phyloP scores from a whole-genome alignment of 1,284 basidiomycete genomes.

The Xerocomus minutiporus region DNA sequence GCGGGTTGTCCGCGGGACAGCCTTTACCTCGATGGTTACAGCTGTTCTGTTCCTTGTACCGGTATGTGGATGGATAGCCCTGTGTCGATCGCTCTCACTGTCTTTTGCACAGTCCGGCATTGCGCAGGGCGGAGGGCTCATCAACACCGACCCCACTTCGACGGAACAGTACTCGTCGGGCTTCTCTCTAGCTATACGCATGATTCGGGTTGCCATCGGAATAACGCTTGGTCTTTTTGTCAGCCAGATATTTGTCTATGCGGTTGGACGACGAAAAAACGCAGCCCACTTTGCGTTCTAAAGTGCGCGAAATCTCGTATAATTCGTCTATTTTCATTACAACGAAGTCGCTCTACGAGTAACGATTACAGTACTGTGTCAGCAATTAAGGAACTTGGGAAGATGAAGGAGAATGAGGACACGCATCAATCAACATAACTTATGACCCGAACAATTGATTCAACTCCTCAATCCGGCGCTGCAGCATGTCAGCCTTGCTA shows the following conservation, averaged over 20 bases:
- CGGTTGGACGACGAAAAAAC: constrained; percentile 69
- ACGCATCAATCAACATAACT: constrained; percentile 22
- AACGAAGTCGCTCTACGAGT: constrained; percentile 28
- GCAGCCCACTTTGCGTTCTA: constrained; percentile 75
- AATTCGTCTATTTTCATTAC: constrained; percentile 28
- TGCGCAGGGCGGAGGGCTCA: constrained; percentile 78
- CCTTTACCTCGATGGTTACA: constrained; percentile 87
- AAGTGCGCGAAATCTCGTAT: constrained; percentile 10
- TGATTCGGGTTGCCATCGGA: constrained; percentile 85
- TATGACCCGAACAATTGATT: constrained; percentile 58
- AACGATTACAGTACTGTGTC: constrained; percentile 28
- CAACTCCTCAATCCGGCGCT: constrained; percentile 80
- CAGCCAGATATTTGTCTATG: constrained; percentile 74
- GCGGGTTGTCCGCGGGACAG: constrained; percentile 69
- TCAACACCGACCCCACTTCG: constrained; percentile 60
- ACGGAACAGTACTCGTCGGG: constrained; percentile 62
- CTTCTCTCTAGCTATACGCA: constrained; percentile 64
- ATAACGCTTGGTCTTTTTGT: constrained; percentile 81
- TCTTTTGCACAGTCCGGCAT: constrained; percentile 62
- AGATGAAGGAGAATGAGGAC: constrained; percentile 9
- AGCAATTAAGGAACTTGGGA: constrained; percentile 21
- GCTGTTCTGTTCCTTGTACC: constrained; percentile 82
- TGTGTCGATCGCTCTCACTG: constrained; percentile 1
- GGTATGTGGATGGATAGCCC: constrained; percentile 37
- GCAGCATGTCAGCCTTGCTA: constrained; percentile 78